Percentiles rank a stretch among this genome's conserved stretches.
Conservation (phyloP, 192 early-diverging fungal species). For the Entomortierella chlamydospora region DNA sequence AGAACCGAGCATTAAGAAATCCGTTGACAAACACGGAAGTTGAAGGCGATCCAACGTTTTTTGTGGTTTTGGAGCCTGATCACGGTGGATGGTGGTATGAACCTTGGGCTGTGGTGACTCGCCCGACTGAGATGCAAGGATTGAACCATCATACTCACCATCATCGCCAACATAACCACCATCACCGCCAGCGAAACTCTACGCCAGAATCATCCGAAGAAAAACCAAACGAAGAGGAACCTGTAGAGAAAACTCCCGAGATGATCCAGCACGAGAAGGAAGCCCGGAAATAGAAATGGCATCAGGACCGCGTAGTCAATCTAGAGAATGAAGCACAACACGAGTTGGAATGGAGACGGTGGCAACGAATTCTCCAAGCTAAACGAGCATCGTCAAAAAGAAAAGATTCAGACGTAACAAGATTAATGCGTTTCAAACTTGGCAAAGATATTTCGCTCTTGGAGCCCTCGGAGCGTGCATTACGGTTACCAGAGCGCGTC, state of each 20-base stretch:
- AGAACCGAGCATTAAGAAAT: conserved; percentile 34
- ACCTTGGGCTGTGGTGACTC: conserved; percentile 34
- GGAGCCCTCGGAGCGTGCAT: conserved; percentile 29
- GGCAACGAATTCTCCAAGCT: conserved; percentile 15
- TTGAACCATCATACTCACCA: not conserved
- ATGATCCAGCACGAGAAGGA: conserved; percentile 31
- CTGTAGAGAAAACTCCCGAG: conserved; percentile 5
- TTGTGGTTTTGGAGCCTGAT: conserved; percentile 28
- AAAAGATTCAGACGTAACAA: not conserved
- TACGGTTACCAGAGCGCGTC: conserved; percentile 18
- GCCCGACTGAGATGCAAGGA: not conserved
- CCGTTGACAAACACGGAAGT: conserved; percentile 44
- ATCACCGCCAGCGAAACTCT: not conserved
- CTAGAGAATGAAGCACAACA: conserved; percentile 44
- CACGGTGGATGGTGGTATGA: conserved; percentile 51
- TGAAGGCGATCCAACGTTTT: conserved; percentile 44
- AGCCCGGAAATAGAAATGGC: conserved; percentile 39
- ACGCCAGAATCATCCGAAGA: not conserved
- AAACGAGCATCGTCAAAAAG: not conserved
- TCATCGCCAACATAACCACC: not conserved
- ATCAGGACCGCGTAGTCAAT: conserved; percentile 23
- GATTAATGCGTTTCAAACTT: conserved; percentile 12
- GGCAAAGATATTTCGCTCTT: conserved; percentile 30
- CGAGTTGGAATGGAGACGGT: conserved; percentile 48
- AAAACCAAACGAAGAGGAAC: not conserved